Evolutionary conservation across 805 yeast species (phyloP), one percentile per base, ranked within the genome.

Genomic region (Ogataea wickerhamii): DNA sequence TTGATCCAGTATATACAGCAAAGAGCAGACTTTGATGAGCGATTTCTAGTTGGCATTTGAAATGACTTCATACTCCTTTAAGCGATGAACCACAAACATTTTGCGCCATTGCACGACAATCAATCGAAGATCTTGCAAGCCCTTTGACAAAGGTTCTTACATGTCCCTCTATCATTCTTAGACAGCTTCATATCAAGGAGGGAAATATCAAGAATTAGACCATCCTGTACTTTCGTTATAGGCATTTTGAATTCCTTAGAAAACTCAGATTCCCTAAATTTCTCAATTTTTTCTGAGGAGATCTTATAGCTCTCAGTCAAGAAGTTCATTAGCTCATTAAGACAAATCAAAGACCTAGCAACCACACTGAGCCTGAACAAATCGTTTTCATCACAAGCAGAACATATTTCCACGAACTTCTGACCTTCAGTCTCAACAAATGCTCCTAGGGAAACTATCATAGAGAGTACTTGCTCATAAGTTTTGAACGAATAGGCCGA

Each of bases 1-100:
- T 66, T 86, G 23, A 73, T 82, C 41, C 82, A 76, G 48, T 84
- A 81, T 48, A 76, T 86, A 32, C 62, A 79, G 7, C 81, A 77
- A 50, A 68, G 95, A 51, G 70, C 81, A 0, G 95, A 86, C 53
- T 85, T 79, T 55, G 74, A 74, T 33, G 77, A 71, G 38, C 57
- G 71, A 36, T 66, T 74, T 38, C 39, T 60, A 23, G 32, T 43
- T 11, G 61, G 60, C 24, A 48, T 60, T 22, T 59, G 25, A 25
- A 12, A 7, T 31, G 19, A 18, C 10, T 7, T 17, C 24, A 13
- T n/a, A n/a, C n/a, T n/a, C n/a, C n/a, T n/a, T 12, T 27, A 27
- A 27, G 12, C 14, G 16, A 27, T 8, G 21, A 29, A 14, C 13
- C 6, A 7, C 23, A 23, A n/a, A n/a, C n/a, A n/a, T n/a, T n/a